Evolutionary conservation across 768 basidiomycete genomes (phyloP).

Genomic region (Stropharia rugosoannulata): DNA sequence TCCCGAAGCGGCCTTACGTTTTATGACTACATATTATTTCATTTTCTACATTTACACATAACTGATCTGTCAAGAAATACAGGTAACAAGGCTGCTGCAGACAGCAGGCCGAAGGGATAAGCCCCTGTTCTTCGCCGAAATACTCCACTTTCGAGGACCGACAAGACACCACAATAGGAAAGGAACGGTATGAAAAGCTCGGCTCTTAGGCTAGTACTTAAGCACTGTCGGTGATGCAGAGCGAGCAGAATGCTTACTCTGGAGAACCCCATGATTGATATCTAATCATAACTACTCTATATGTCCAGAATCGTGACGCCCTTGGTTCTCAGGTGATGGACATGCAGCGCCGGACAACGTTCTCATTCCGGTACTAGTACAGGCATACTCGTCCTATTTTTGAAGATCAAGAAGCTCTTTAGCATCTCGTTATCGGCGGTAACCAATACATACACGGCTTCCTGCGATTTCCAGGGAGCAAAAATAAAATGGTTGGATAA

Average conservation of each 20-base stretch:
- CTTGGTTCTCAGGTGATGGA: not conserved
- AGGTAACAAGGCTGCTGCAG: no score
- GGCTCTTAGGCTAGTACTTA: no score
- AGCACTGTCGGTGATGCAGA: not conserved
- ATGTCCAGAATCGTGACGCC: not conserved
- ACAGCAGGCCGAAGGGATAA: no score
- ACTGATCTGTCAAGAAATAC: no score
- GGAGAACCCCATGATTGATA: not conserved
- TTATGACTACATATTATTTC: not conserved
- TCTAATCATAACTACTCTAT: not conserved
- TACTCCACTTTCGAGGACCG: no score
- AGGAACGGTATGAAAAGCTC: no score
- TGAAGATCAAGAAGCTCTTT: not conserved
- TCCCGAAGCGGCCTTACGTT: not conserved
- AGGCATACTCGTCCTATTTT: not conserved
- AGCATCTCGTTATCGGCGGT: not conserved
- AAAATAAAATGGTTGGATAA: no score
- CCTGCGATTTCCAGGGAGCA: not conserved
- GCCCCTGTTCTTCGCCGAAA: no score
- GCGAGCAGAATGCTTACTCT: not conserved
- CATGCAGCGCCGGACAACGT: not conserved
- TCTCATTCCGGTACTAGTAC: not conserved
- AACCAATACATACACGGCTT: not conserved
- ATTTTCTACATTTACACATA: no score
- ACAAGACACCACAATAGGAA: no score